Percentiles rank a stretch among this genome's conserved stretches.
These are phyloP conservation scores for Colletotrichum acutatum DNA, from an alignment of 2,329 filamentous ascomycete species.

Conservation along the genomic window DNA sequence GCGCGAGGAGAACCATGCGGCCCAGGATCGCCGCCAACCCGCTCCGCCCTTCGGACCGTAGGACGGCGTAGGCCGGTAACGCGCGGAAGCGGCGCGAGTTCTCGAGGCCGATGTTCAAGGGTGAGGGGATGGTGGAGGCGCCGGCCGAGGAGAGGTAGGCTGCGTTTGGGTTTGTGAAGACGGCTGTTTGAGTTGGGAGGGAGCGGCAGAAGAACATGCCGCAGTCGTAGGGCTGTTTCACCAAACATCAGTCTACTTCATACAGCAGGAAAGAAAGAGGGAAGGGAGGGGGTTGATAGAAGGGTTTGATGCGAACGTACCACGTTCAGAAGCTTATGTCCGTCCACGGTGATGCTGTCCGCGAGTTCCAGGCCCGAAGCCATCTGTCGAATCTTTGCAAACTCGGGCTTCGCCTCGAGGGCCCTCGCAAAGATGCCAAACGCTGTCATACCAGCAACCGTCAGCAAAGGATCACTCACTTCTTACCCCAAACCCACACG, in stretches of 20 bases:
- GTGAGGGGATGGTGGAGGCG: slow-evolving; percentile 72
- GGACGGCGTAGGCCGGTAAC: slow-evolving; percentile 85
- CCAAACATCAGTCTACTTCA: not conserved
- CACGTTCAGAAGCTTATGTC: slow-evolving; percentile 93
- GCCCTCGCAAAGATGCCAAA: slow-evolving; percentile 86
- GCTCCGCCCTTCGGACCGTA: slow-evolving; percentile 77
- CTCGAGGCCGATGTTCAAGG: slow-evolving; percentile 87
- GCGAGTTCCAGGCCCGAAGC: slow-evolving; percentile 79
- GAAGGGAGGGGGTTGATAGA: not conserved
- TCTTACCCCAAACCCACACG: not conserved
- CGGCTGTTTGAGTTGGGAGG: slow-evolving; percentile 64
- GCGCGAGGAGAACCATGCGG: slow-evolving; percentile 77
- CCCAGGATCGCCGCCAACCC: slow-evolving; percentile 78
- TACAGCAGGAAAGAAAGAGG: not conserved
- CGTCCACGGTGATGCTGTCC: slow-evolving; percentile 88
- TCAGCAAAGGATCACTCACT: not conserved
- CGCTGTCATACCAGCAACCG: slow-evolving; percentile 56
- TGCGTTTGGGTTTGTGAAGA: slow-evolving; percentile 87
- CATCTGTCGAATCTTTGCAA: slow-evolving; percentile 60
- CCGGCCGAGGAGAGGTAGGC: slow-evolving; percentile 72
- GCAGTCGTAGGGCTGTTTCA: slow-evolving; percentile 81
- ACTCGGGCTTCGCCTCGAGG: slow-evolving; percentile 68
- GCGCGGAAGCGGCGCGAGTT: slow-evolving; percentile 93
- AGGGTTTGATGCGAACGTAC: slow-evolving; percentile 53
- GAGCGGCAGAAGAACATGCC: slow-evolving; percentile 87